These are phyloP conservation scores for Polytrichum formosum DNA, from an alignment of 225 moss, liverwort and hornwort genomes.

Conservation along the genomic window DNA sequence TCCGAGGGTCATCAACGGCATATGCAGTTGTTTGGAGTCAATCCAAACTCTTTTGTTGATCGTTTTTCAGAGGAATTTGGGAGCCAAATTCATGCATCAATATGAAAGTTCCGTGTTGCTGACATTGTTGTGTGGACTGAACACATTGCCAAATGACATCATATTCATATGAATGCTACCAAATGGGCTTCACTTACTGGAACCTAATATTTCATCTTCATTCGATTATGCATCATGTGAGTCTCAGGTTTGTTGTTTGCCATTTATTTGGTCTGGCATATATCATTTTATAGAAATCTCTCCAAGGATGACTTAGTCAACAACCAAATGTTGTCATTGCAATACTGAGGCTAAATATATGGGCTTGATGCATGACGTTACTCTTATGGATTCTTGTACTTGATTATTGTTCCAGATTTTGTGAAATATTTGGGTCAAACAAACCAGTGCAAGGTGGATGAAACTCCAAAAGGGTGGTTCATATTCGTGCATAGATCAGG, in stretches of 20 bases:
- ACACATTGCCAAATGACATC: constrained; percentile 45
- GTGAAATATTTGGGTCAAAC: constrained; percentile 40
- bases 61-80: constrained; percentile 45
- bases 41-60: constrained; percentile 41
- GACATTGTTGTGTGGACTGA: constrained; percentile 50
- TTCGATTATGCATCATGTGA: not conserved
- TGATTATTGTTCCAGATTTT: constrained; percentile 12
- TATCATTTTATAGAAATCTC: not conserved
- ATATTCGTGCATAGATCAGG: constrained; percentile 37
- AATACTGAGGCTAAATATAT: not conserved
- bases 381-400: not conserved
- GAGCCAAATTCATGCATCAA: constrained; percentile 29
- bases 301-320: not conserved
- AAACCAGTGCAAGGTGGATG: constrained; percentile 47
- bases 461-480: constrained; percentile 52
- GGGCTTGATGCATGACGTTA: not conserved
- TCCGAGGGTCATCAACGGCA: constrained; percentile 28
- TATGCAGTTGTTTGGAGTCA: constrained; percentile 45
- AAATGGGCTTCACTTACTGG: constrained; percentile 37
- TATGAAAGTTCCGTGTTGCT: constrained; percentile 23
- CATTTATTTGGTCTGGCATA: not conserved
- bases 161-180: constrained; percentile 53
- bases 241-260: constrained; percentile 2
- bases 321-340: not conserved
- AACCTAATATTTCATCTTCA: not conserved